Conservation (phyloP, 2,329 filamentous ascomycete species). For the Trichoderma brevicompactum region DNA sequence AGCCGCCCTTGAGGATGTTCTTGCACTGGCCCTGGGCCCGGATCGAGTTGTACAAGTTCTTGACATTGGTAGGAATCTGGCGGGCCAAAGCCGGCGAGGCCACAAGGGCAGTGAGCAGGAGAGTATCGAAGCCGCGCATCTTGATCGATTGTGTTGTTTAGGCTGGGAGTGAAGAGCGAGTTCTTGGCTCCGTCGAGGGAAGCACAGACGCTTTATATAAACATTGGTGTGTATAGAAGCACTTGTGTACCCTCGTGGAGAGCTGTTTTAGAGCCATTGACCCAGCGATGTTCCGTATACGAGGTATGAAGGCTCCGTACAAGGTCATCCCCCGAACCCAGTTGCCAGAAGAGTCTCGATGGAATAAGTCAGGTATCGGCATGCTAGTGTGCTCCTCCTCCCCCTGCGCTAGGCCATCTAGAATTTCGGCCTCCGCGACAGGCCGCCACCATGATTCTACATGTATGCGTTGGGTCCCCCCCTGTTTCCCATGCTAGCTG, state of each 20-base stretch:
- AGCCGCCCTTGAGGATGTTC: constrained; percentile 40
- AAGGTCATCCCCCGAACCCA: background rate
- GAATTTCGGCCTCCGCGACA: background rate
- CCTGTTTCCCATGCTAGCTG: constrained; percentile 13
- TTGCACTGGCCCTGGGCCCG: constrained; percentile 38
- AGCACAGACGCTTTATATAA: constrained; percentile 3
- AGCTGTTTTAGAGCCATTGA: constrained; percentile 9
- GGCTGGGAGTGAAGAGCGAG: background rate
- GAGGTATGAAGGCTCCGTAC: background rate
- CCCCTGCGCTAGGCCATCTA: constrained; percentile 14
- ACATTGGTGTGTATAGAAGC: background rate
- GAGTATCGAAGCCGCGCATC: constrained; percentile 20
- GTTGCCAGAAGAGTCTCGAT: background rate
- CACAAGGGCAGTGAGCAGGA: constrained; percentile 22
- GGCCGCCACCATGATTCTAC: background rate
- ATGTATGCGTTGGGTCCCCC: background rate
- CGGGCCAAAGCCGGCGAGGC: constrained; percentile 29
- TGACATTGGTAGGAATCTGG: constrained; percentile 37
- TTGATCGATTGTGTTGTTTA: constrained; percentile 6
- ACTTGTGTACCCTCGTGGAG: background rate
- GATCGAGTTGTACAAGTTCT: constrained; percentile 41
- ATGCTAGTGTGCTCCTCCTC: background rate
- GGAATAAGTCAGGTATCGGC: background rate
- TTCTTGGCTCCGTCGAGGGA: constrained; percentile 1
- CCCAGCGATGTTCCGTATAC: constrained; percentile 12